These are phyloP conservation scores for Candida khao-thaluensis DNA, from an alignment of 805 yeast species.

Conservation along the genomic window DNA sequence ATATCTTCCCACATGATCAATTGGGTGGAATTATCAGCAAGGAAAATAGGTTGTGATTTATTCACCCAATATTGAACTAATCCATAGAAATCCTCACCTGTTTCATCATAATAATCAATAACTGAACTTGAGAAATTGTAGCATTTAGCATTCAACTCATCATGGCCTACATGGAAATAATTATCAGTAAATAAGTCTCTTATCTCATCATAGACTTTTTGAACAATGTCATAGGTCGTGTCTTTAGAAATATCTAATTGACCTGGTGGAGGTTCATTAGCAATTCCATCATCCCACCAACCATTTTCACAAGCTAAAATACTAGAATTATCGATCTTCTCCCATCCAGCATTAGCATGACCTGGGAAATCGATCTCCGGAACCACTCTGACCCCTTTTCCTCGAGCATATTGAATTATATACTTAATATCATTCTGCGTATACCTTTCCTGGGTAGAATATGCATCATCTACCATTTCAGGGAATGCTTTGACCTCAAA, in stretches of 20 bases:
- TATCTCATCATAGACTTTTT: slow-evolving; percentile 33
- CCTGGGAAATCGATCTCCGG: slow-evolving; percentile 46
- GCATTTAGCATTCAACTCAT: slow-evolving; percentile 35
- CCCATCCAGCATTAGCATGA: slow-evolving; percentile 42
- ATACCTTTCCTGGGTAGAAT: slow-evolving; percentile 30
- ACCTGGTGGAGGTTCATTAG: slow-evolving; percentile 43
- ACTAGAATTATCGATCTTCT: slow-evolving; percentile 23
- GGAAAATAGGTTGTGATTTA: slow-evolving; percentile 32
- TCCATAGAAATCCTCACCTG: slow-evolving; percentile 23
- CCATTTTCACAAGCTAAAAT: slow-evolving; percentile 31
- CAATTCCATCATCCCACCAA: slow-evolving; percentile 26
- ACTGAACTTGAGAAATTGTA: slow-evolving; percentile 29
- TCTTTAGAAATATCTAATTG: slow-evolving; percentile 36
- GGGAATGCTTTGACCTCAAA: slow-evolving; percentile 30
- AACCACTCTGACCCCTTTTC: slow-evolving; percentile 38
- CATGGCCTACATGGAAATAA: slow-evolving; percentile 43
- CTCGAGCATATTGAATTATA: slow-evolving; percentile 31
- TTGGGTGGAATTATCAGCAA: slow-evolving; percentile 16
- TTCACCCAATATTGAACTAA: slow-evolving; percentile 36
- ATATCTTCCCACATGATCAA: slow-evolving; percentile 45
- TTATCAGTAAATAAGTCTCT: slow-evolving; percentile 30
- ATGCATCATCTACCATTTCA: slow-evolving; percentile 39
- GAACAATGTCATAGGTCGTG: slow-evolving; percentile 32
- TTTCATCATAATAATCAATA: slow-evolving; percentile 27
- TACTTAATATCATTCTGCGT: slow-evolving; percentile 24